Base-by-base conservation (phyloP, 2,329 filamentous ascomycete genomes). In the Tolypocladium album region DNA sequence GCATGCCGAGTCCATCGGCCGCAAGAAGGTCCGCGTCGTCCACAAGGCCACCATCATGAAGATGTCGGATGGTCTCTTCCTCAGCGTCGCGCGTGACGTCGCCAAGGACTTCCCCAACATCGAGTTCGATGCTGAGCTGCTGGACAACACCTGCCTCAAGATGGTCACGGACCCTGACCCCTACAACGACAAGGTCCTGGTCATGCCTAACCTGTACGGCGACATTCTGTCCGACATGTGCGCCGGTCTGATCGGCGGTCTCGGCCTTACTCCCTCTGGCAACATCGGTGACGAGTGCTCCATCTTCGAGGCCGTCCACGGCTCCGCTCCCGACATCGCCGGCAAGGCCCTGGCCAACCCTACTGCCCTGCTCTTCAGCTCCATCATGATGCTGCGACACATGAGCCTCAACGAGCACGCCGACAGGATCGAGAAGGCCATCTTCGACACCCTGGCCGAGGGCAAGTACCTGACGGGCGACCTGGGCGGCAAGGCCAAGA, bases 1-100 rank as follows among this genome's bases (percentile, higher is more conserved):
- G 81, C 92, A 99, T 76, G 94, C 94, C 68, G 84, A 94, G 77
- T 86, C 90, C 69, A 89, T 97, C 72, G 92, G 92, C 79, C 90
- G 90, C 82, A 92, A 87, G 75, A 97, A 97, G 89, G 93, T 97
- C 71, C 91, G 92, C 72, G 93, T 92, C 62, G 92, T 97, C 65
- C 94, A 99, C 89, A 99, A 99, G 86, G 94, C 94, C 76, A 97
- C 94, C 74, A 99, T 99, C 82, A 99, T 99, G 94, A 99, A 99
- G 87, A 96, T 97, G 90, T 93, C 89, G 74, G 94, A 99, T 76
- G 94, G 94, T 80, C 90, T 99, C 64, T 99, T 99, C 87, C 85
- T 99, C 68, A 89, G 84, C 77, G 91, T 89, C 64, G 94, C 88
- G 68, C 82, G 87, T 68, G 85, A 94, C 63, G 86, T 99, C 67